Evolutionary conservation across 176 grass and related monocot species (phyloP), one percentile per base, ranked within the genome.

Genomic region (Saccharum spontaneum): DNA sequence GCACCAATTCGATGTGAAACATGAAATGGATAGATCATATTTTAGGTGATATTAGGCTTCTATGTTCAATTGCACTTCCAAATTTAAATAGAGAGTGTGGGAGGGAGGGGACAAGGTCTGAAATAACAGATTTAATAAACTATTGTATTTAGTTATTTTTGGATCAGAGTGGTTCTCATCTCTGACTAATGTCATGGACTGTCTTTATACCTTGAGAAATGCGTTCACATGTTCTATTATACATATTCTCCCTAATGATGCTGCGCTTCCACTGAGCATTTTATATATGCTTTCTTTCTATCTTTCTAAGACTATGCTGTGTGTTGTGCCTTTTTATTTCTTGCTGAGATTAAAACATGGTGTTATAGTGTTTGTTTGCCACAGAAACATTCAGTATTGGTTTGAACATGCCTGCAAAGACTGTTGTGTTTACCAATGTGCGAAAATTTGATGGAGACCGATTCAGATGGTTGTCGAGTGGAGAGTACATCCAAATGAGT

Each of bases 331-430:
- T 43, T 77, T 22, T 86, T 37, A 57, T 30, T 78, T 82, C 13
- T 55, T 82, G 10, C 88, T 78, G 43, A 72, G 20, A 79, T 17
- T 71, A 22, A 82, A 78, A 62, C 79, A 18, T 88, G 83, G 67
- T 85, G 43, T 83, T 93, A 75, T 82, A 98, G 93, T 98, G 96
- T 73, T 80, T 98, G 83, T 97, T 97, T 87, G 96, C 96, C 36
- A 98, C 96, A 79, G 96, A 98, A 83, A 98, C 96, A 65, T 98
- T 98, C 91, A 98, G 96, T 88, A 98, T 98, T 78, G 96, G 96
- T 75, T 83, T 98, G 83, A 98, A 98, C 89, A 98, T 98, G 96
- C 96, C 96, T 83, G 96, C 96, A 80, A 98, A 98, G 77, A 98
- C 96, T 85, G 91, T 92, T 48, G 96, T 98, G 66, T 98, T 98